Base-by-base conservation (phyloP, 371 early-diverging fungal genomes). In the Mucor sp. region DNA sequence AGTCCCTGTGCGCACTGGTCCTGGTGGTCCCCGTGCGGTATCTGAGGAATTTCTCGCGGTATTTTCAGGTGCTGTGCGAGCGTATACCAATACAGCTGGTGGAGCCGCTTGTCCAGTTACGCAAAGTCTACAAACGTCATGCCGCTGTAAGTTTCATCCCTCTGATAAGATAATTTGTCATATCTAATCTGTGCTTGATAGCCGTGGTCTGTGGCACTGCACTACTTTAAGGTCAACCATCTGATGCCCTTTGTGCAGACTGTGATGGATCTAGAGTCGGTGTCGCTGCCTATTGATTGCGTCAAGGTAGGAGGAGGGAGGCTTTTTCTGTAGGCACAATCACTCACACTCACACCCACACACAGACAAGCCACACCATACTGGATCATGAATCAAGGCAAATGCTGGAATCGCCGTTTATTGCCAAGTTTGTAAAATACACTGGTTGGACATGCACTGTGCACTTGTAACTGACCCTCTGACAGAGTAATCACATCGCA, bases 211-310 rank as follows among this genome's bases (percentile, higher is more conserved):
- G 67, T 60, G 3, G 81, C 82, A 0, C 66, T 87, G 39, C 79
- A 86, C 17, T 76, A 78, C 60, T 87, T 85, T 71, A 81, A 83
- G 2, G 64, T 71, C 11, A 63, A 74, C 32, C 79, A 80, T 33
- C 37, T 87, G 8, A 66, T 83, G 2, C 88, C 88, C 0, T 87
- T 87, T 79, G 83, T 87, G 5, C 80, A 77, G 39, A 80, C 84
- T 21, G 77, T 87, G 9, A 87, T 85, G 88, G 82, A 84, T 25
- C 74, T 86, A 60, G 88, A 87, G 39, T 85, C 88, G 1, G 86
- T 86, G 1, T 86, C 85, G 12, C 70, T 87, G 59, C 86, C 88
- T 6, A 68, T 77, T 7, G 87, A 87, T 33, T 85, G 83, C 28
- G 70, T 77, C 30, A 87, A 85, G 77, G 85, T 85, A 77, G 28